Conservation (phyloP, 495 filamentous ascomycete genomes). For the Lasiosphaeria hispida region DNA sequence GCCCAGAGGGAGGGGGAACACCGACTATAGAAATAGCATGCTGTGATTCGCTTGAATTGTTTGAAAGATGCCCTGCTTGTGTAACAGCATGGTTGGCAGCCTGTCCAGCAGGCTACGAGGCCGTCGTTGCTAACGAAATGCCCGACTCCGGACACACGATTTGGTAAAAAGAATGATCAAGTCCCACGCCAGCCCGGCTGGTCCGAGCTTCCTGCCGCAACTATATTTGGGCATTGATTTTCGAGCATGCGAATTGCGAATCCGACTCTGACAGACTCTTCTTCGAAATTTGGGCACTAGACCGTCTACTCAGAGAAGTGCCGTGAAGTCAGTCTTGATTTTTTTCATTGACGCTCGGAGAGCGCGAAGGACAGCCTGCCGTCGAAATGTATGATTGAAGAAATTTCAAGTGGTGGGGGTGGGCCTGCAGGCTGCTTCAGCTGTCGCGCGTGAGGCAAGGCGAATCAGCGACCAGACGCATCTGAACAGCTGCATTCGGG, state of each 20-base stretch:
- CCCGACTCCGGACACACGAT: constrained; percentile 25
- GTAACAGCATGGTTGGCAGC: neutral
- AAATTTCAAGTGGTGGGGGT: constrained; percentile 5
- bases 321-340: too few relatives aligned
- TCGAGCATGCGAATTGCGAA: neutral
- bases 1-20: too few relatives aligned
- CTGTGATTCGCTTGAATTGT: neutral
- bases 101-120: neutral
- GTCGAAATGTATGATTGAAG: neutral
- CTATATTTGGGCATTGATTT: neutral
- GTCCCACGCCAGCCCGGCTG: neutral
- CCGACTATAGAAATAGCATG: neutral
- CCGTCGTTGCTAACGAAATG: constrained; percentile 28
- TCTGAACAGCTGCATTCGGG: constrained; percentile 1
- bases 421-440: neutral
- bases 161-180: constrained; percentile 27
- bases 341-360: too few relatives aligned
- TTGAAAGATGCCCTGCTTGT: neutral
- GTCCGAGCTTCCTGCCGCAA: neutral
- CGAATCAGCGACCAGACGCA: constrained; percentile 12
- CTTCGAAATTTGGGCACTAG: too few relatives aligned
- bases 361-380: too few relatives aligned
- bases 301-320: too few relatives aligned
- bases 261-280: too few relatives aligned
- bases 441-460: neutral